Percentiles rank a stretch among this genome's conserved stretches.
phyloP scores from a whole-genome alignment of 768 basidiomycete species.

The Daedalea quercina region DNA sequence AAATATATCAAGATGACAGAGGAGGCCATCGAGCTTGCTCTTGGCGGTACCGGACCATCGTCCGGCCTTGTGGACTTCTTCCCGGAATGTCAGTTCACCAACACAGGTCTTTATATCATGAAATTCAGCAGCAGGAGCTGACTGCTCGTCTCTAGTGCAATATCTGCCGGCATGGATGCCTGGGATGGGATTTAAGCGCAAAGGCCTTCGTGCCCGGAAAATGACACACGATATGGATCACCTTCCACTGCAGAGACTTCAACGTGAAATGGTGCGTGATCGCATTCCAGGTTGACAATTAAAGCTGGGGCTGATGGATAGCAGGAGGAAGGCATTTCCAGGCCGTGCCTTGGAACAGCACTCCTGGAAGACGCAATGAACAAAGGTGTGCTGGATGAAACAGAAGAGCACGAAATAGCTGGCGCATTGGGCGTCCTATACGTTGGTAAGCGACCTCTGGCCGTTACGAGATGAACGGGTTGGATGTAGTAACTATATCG shows the following conservation, averaged over 20 bases:
- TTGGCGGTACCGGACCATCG: slow-evolving; percentile 5
- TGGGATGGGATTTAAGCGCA: slow-evolving; percentile 10
- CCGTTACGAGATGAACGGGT: not conserved
- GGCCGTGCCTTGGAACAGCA: slow-evolving; percentile 6
- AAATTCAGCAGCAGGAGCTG: too few species aligned
- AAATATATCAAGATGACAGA: slow-evolving; percentile 10
- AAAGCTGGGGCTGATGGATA: not conserved
- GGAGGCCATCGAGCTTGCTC: slow-evolving; percentile 6
- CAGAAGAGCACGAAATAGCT: slow-evolving; percentile 16
- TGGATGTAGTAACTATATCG: not conserved
- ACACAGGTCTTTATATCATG: too few species aligned
- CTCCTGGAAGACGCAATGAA: slow-evolving; percentile 14
- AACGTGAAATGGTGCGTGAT: slow-evolving; percentile 4
- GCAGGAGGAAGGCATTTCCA: slow-evolving; percentile 4
- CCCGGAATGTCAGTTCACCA: slow-evolving; percentile 10
- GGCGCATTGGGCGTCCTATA: slow-evolving; percentile 16
- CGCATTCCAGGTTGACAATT: not conserved
- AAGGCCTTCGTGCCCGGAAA: slow-evolving; percentile 7
- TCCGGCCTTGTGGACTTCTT: slow-evolving; percentile 13
- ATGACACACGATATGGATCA: slow-evolving; percentile 6
- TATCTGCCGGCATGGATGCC: slow-evolving; percentile 13
- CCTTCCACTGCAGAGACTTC: slow-evolving; percentile 6
- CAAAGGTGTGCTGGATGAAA: slow-evolving; percentile 5
- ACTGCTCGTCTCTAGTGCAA: slow-evolving; percentile 1
- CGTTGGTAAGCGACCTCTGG: slow-evolving; percentile 10